These are phyloP conservation scores for Schizosaccharomyces cryophilus DNA, from an alignment of 805 yeast species.

Conservation along the genomic window DNA sequence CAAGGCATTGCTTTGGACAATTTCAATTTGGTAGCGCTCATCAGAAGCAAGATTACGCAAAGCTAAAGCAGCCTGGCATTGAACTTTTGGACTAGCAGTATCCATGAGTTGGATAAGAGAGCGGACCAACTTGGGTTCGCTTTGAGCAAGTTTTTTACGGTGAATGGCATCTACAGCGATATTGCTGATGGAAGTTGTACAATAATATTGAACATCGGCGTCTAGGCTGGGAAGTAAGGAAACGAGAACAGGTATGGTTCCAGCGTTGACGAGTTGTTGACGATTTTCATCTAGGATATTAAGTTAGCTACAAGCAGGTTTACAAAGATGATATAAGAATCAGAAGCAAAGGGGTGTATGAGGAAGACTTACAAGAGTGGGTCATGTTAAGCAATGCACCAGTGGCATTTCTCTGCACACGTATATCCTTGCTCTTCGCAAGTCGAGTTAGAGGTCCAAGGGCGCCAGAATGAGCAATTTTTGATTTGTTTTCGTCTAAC, in stretches of 20 bases:
- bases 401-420: constrained; percentile 96
- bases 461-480: constrained; percentile 91
- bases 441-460: constrained; percentile 78
- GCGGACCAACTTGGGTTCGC: constrained; percentile 76
- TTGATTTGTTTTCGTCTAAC: constrained; percentile 86
- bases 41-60: constrained; percentile 89
- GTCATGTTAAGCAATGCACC: constrained; percentile 97
- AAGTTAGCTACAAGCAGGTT: not conserved
- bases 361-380: constrained; percentile 27
- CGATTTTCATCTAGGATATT: constrained; percentile 56
- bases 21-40: constrained; percentile 83
- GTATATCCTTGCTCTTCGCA: constrained; percentile 78
- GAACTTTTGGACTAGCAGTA: constrained; percentile 78
- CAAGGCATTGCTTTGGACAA: constrained; percentile 84
- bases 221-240: constrained; percentile 64
- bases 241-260: constrained; percentile 90
- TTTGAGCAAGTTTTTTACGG: constrained; percentile 64
- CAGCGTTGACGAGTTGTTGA: constrained; percentile 88
- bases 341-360: not conserved
- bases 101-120: constrained; percentile 82
- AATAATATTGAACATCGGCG: constrained; percentile 92
- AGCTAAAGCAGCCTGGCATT: constrained; percentile 95
- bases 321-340: not conserved
- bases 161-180: constrained; percentile 91
- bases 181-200: constrained; percentile 90